Evolutionary conservation across 768 basidiomycete genomes (phyloP).

Genomic region (Phaffia tasmanica): DNA sequence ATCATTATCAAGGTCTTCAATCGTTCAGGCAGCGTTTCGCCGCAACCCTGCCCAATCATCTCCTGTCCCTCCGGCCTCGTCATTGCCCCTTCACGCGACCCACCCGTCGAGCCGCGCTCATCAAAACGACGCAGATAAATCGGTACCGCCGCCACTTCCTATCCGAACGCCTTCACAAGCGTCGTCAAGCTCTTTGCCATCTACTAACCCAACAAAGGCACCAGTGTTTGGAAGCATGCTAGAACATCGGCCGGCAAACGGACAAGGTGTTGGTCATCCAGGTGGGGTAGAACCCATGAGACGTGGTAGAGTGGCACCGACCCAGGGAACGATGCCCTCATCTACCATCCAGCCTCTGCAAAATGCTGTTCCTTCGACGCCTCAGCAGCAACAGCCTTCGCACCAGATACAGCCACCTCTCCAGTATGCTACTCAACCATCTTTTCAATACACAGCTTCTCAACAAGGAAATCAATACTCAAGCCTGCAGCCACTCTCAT

Average conservation of each 20-base stretch:
- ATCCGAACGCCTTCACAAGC: conserved; percentile 7
- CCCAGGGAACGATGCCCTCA: not conserved
- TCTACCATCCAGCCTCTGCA: not conserved
- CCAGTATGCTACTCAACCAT: not conserved
- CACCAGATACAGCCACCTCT: not conserved
- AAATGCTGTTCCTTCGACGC: not conserved
- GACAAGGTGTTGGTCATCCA: not conserved
- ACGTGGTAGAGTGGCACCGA: conserved; percentile 4
- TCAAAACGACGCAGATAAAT: not conserved
- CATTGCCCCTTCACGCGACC: not conserved
- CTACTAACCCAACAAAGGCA: conserved; percentile 1
- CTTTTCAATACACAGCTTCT: conserved; percentile 12
- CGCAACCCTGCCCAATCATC: conserved; percentile 10
- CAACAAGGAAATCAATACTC: conserved; percentile 1
- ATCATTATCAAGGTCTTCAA: not conserved
- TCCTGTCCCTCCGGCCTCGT: conserved; percentile 1
- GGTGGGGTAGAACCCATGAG: conserved; percentile 22
- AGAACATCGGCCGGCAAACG: conserved; percentile 14
- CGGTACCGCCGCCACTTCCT: not conserved
- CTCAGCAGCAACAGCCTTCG: not conserved
- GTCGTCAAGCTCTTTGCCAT: not conserved
- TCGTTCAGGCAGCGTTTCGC: not conserved
- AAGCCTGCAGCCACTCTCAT: not conserved
- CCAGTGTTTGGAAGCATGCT: conserved; percentile 16
- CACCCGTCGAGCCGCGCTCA: not conserved